Evolutionary conservation across 192 early-diverging fungal species (phyloP).

Genomic region (Endogone sp.): DNA sequence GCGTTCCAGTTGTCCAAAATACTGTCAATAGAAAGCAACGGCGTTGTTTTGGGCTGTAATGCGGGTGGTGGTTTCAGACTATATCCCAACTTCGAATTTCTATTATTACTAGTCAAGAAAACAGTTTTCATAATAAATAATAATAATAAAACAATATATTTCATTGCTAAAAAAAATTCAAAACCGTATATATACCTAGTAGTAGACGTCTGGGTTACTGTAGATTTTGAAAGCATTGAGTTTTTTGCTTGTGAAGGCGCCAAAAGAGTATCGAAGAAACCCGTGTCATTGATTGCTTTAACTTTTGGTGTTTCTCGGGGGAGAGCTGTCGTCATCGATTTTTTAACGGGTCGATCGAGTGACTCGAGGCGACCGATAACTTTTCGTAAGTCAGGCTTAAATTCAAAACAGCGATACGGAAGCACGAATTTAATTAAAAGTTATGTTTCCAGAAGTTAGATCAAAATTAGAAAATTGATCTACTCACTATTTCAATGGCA

Average conservation of each 20-base stretch:
- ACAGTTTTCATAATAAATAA: no score
- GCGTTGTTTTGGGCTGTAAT: not conserved
- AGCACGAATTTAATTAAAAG: not conserved
- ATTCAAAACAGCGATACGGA: no score
- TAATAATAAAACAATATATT: no score
- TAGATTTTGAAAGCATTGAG: not conserved
- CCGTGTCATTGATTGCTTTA: not conserved
- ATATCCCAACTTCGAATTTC: not conserved
- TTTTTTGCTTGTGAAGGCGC: not conserved
- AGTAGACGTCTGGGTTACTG: no score
- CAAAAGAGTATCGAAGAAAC: not conserved
- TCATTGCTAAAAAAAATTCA: no score
- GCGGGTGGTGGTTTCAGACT: not conserved
- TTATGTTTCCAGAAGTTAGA: no score
- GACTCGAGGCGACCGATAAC: not conserved
- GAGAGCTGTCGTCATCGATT: not conserved
- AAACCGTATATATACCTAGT: no score
- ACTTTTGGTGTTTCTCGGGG: not conserved
- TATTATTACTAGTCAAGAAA: not conserved
- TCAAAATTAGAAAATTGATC: no score
- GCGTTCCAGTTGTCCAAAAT: not conserved
- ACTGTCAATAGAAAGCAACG: not conserved
- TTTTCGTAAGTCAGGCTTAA: not conserved
- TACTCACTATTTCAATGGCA: not conserved
- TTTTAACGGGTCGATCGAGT: not conserved